phyloP scores from a whole-genome alignment of 177 flowering plant genomes.

The Telopea speciosissima region DNA sequence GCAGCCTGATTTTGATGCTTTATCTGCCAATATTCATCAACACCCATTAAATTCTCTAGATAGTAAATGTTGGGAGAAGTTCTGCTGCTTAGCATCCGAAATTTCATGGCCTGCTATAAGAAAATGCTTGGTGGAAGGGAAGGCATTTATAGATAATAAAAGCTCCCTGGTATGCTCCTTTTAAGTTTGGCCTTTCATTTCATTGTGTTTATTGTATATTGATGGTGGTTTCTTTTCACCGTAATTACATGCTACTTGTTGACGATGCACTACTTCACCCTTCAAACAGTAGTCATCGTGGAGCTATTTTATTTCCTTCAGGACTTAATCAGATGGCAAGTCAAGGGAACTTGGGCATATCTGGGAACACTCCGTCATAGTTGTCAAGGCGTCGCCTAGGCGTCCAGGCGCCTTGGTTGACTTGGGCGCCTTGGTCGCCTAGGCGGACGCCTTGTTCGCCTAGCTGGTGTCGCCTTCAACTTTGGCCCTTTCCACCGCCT shows the following conservation, averaged over 20 bases:
- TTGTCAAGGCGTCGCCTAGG: too few species aligned
- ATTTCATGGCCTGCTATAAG: conserved; percentile 53
- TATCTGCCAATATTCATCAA: conserved; percentile 10
- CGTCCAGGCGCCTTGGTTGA: too few species aligned
- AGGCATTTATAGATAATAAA: conserved; percentile 48
- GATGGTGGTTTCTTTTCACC: not conserved
- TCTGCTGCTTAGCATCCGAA: conserved; percentile 44
- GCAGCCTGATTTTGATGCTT: conserved; percentile 45
- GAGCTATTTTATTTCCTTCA: not conserved
- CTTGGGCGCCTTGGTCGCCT: too few species aligned
- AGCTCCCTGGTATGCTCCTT: conserved; percentile 54
- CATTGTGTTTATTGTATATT: not conserved
- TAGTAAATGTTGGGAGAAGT: conserved; percentile 35
- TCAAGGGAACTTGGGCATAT: not conserved
- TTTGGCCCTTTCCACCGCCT: too few species aligned
- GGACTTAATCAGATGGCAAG: not conserved
- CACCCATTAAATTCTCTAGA: conserved; percentile 23
- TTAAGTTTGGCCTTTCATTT: not conserved
- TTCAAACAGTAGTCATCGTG: not conserved
- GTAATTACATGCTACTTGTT: not conserved
- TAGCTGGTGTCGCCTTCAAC: too few species aligned
- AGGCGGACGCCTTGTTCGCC: too few species aligned
- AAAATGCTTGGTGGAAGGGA: conserved; percentile 73
- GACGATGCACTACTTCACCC: not conserved
- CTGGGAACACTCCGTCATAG: too few species aligned